Evolutionary conservation across 192 early-diverging fungal species (phyloP), one percentile per base, ranked within the genome.

Genomic region (Spinellus fusiger): DNA sequence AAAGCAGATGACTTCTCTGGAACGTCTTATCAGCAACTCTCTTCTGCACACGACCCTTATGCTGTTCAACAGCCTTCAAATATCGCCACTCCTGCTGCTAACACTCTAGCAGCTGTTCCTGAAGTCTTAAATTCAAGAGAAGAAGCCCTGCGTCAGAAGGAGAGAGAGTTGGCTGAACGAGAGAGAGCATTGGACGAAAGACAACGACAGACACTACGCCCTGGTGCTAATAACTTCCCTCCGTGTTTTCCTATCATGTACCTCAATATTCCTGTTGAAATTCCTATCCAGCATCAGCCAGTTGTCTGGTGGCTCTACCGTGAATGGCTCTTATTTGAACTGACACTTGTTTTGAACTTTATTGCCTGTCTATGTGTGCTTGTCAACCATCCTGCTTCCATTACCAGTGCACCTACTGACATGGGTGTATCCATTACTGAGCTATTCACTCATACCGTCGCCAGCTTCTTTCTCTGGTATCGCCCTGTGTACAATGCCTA

Each of bases 391-490:
- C 70, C 78, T 5, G 59, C 62, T 1, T 84, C 82, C 31, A 75
- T 90, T 50, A 78, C 83, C 7, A 85, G 82, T 57, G 77, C 86
- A 8, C 83, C 87, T 13, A 79, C 86, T n/a, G 84, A 86, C 74
- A 85, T 93, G 74, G 91, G 89, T 12, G 88, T 88, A 1, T 81
- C 86, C 61, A 75, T 89, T 26, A 80, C 83, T 13, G 82, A 86
- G 56, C 79, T 86, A 69, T 88, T 90, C 64, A 92, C 90, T 1
- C 87, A 91, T 56, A 84, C 80, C 9, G 70, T 77, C 4, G 79
- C 80, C 2, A 90, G 88, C 54, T 90, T 94, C 73, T 89, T 91
- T 70, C 31, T 88, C 49, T 93, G 92, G 92, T 94, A 94, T 71
- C 84, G 90, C 10, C 92, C 92, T 22, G 77, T 90, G 33, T 94